Conservation (phyloP, 257 asterid genomes). For the Phtheirospermum japonicum region DNA sequence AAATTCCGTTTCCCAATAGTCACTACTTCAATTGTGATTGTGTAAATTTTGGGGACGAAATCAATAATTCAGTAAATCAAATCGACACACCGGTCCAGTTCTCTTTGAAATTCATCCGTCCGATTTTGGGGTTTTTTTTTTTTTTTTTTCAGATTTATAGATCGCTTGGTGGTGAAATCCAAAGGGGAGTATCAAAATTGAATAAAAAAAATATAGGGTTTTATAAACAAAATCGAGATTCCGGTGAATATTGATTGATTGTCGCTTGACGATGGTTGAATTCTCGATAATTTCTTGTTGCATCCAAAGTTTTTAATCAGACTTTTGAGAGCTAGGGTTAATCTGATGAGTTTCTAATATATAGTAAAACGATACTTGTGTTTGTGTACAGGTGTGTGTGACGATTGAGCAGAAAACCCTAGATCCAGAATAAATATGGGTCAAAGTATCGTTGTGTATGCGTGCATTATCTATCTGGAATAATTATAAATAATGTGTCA, state of each 20-base stretch:
- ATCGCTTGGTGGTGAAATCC: slow-evolving; percentile 31
- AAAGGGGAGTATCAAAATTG: background rate
- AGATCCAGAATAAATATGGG: slow-evolving; percentile 45
- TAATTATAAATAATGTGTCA: background rate
- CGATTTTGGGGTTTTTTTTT: too few species aligned
- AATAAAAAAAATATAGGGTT: slow-evolving; percentile 24
- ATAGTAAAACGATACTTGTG: slow-evolving; percentile 18
- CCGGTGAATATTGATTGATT: slow-evolving; percentile 25
- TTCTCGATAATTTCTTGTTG: slow-evolving; percentile 23
- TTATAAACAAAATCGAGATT: slow-evolving; percentile 43
- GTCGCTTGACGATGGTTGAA: slow-evolving; percentile 34
- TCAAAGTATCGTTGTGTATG: slow-evolving; percentile 21
- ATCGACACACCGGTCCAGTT: slow-evolving; percentile 34
- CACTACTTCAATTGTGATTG: slow-evolving; percentile 35
- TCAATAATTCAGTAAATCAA: slow-evolving; percentile 37
- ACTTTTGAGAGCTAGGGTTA: slow-evolving; percentile 36
- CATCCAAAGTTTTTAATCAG: slow-evolving; percentile 29
- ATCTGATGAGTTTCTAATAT: slow-evolving; percentile 22
- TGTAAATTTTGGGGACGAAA: slow-evolving; percentile 34
- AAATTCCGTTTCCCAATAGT: slow-evolving; percentile 24
- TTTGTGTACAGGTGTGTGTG: slow-evolving; percentile 19
- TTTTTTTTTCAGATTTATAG: slow-evolving; percentile 33
- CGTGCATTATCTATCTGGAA: background rate
- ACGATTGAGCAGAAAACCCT: slow-evolving; percentile 54
- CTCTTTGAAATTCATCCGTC: slow-evolving; percentile 33